Conservation (phyloP, 352 stramenopile genomes). For the Globisporangium spiculum region DNA sequence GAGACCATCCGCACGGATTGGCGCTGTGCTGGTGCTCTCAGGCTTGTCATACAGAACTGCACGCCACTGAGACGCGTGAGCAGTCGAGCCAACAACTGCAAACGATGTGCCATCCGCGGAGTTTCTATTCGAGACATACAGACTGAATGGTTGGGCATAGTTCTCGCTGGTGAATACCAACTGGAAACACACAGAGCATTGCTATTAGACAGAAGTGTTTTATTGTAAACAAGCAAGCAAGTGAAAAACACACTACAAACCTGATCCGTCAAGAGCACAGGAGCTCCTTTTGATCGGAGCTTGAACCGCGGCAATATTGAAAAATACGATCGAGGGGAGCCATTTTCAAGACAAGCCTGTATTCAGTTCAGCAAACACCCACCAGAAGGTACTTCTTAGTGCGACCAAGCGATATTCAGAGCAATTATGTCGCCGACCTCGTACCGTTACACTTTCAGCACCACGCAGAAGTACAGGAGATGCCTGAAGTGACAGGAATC, state of each 20-base stretch:
- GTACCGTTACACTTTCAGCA: conserved; percentile 49
- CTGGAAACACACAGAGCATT: conserved; percentile 17
- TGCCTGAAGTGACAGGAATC: conserved; percentile 51
- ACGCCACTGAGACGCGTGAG: conserved; percentile 60
- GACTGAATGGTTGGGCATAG: conserved; percentile 43
- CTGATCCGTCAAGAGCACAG: conserved; percentile 67
- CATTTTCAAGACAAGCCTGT: conserved; percentile 42
- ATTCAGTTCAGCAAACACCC: too few species aligned
- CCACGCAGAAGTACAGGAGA: conserved; percentile 47
- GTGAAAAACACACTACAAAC: conserved; percentile 17
- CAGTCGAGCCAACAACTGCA: conserved; percentile 49
- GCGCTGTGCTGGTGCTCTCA: conserved; percentile 17
- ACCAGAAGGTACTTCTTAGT: neutral
- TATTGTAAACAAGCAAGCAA: neutral
- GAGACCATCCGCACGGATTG: conserved; percentile 22
- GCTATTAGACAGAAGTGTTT: neutral
- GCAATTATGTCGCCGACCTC: neutral
- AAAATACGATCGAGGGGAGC: conserved; percentile 49
- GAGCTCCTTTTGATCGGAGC: conserved; percentile 55
- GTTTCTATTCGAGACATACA: conserved; percentile 65
- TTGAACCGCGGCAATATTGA: conserved; percentile 61
- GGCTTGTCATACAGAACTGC: conserved; percentile 50
- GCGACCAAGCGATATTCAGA: neutral
- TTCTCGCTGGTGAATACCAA: conserved; percentile 48
- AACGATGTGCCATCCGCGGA: conserved; percentile 27